Evolutionary conservation across 345 rosid genomes (phyloP), one percentile per base, ranked within the genome.

Genomic region (Euclidium syriacum): DNA sequence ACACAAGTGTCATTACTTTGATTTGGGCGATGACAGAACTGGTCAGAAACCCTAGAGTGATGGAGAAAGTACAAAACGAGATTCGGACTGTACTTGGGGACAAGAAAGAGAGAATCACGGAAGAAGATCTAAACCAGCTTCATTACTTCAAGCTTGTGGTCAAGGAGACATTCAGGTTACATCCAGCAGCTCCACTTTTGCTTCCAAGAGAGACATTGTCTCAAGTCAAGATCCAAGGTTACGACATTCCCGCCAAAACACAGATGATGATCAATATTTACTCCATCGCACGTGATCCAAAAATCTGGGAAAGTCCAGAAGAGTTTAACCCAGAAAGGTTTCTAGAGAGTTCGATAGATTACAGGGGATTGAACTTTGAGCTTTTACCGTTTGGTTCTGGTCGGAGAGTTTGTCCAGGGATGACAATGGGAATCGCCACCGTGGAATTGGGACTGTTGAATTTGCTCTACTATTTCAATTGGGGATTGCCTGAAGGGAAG

Each of bases 1-100:
- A 80, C 51, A 81, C 88, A 39, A 75, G 88, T 36, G 74, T 82
- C 3, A 57, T 78, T 14, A 77, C 85, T 1, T 49, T 76, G 54
- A 84, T 76, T 7, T 84, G 91, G 95, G 85, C 80, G 19, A 52
- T 86, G 47, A 72, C 91, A 11, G 91, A 86, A 73, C 79, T 86
- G 8, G 79, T 83, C 6, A 79, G 84, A 71, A 73, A 84, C 60
- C 95, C 87, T 3, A 52, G 48, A 3, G 73, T 77, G 39, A 77
- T 82, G 89, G 64, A 79, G 62, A 84, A 89, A 61, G 83, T 73
- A 8, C 75, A 79, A 46, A 36, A 69, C 9, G 91, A 89, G 76
- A 80, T 90, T 8, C 72, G 81, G 29, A 49, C 58, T 7, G 64
- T 64, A 7, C 79, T 86, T 6, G 87, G 91, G 18, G 55, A 44